These are phyloP conservation scores for Eucalyptus sp. DNA, from an alignment of 345 rosid genomes.

Conservation along the genomic window DNA sequence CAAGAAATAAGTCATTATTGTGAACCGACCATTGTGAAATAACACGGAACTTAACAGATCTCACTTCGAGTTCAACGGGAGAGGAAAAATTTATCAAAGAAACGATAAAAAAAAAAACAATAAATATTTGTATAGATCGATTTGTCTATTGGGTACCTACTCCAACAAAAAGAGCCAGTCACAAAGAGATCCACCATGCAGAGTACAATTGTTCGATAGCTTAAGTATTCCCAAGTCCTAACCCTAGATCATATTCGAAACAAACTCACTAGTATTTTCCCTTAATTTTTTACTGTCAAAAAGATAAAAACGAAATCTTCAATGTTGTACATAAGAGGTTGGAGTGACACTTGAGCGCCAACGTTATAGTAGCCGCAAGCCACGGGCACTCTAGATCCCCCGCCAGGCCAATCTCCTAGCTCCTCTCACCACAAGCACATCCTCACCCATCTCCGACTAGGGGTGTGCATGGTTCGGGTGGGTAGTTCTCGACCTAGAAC, in stretches of 20 bases:
- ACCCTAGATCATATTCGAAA: neutral
- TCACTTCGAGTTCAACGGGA: neutral
- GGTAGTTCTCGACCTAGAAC: no score
- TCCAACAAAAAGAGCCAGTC: neutral
- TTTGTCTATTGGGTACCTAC: neutral
- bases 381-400: no score
- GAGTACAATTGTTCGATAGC: fast-evolving
- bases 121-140: neutral
- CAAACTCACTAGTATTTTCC: neutral
- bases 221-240: neutral
- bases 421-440: neutral
- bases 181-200: neutral
- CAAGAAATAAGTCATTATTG: neutral
- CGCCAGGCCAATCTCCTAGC: neutral
- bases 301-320: neutral
- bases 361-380: no score
- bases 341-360: fast-evolving
- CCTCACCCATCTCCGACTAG: neutral
- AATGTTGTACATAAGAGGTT: fast-evolving
- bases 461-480: no score
- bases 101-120: neutral
- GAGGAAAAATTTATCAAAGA: neutral
- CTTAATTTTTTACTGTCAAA: no score
- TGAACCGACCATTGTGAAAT: neutral
- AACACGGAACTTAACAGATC: neutral